These are phyloP conservation scores for Aspergillus tubingensis DNA, from an alignment of 2,329 filamentous ascomycete genomes.

Conservation along the genomic window DNA sequence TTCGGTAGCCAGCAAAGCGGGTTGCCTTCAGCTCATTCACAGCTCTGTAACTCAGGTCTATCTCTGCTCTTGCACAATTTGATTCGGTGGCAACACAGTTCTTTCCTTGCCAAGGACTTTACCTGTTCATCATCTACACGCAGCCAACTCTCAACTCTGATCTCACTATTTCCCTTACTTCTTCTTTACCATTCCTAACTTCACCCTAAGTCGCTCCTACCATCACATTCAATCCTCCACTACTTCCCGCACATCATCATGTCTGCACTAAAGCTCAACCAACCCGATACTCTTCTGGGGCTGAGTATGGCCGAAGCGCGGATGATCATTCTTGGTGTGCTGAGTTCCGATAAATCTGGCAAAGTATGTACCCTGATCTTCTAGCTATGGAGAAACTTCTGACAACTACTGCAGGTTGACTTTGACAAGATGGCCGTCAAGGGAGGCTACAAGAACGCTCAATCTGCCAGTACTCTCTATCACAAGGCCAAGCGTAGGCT, in stretches of 20 bases:
- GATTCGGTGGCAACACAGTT: background rate
- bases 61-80: background rate
- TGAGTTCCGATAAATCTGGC: constrained; percentile 13
- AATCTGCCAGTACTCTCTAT: constrained; percentile 40
- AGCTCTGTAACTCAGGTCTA: background rate
- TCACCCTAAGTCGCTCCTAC: background rate
- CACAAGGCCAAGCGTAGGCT: constrained; percentile 42
- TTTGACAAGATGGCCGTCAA: constrained; percentile 39
- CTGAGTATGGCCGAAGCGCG: constrained; percentile 21
- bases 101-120: constrained; percentile 1
- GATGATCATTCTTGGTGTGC: constrained; percentile 22
- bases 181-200: background rate
- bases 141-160: constrained; percentile 8
- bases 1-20: background rate
- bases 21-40: background rate
- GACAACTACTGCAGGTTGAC: constrained; percentile 36
- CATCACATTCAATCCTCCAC: background rate
- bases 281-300: constrained; percentile 21
- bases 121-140: background rate
- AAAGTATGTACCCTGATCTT: constrained; percentile 15
- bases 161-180: background rate
- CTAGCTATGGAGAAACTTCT: background rate
- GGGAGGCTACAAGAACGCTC: constrained; percentile 39
- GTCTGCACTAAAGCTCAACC: constrained; percentile 16
- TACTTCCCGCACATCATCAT: constrained; percentile 10